Evolutionary conservation across 345 rosid genomes (phyloP), one percentile per base, ranked within the genome.

Genomic region (Pistacia integerrima): DNA sequence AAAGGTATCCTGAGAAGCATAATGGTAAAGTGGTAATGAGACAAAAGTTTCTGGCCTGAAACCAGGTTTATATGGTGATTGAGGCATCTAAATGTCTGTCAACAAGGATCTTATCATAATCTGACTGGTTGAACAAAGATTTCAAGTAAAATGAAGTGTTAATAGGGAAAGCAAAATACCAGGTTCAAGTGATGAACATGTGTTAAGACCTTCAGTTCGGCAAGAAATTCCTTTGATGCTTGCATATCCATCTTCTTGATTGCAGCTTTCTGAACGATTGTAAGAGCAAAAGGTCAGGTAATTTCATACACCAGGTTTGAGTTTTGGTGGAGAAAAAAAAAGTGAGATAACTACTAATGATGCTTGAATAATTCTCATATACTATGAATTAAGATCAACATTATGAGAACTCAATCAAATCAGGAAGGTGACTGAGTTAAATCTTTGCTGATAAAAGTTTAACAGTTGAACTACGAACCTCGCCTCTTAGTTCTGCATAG

Each of bases 201-300:
- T 1, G 99, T 93, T 70, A 93, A 80, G 80, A 96, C 98, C 85
- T 92, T 92, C 74, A 96, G 79, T 74, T 93, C 99, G 7, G 97
- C 97, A 30, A 91, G 89, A 83, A 96, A 96, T 83, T 96, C 97
- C 82, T 86, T 88, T 2, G 97, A 83, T 57, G 94, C 98, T 85
- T 92, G 90, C 99, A 96, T 92, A 65, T 96, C 94, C 99, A 96
- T 96, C 87, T 93, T 96, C 91, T 96, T 96, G 84, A 96, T 93
- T 58, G 99, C 98, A 81, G 97, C 95, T 92, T 84, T 92, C 98
- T 96, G 85, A 74, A 46, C 74, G 13, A 81, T 52, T 75, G 22
- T 46, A 78, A 77, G 36, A 78, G 82, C 44, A 77, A 82, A 2
- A 84, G 80, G 71, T 77, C 79, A 59, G 76, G 77, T 62, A 85